A percentile compares a stretch with the other conserved stretches of the same genome.
phyloP scores from a whole-genome alignment of 768 basidiomycete species.

The Pleurotus sapidus region DNA sequence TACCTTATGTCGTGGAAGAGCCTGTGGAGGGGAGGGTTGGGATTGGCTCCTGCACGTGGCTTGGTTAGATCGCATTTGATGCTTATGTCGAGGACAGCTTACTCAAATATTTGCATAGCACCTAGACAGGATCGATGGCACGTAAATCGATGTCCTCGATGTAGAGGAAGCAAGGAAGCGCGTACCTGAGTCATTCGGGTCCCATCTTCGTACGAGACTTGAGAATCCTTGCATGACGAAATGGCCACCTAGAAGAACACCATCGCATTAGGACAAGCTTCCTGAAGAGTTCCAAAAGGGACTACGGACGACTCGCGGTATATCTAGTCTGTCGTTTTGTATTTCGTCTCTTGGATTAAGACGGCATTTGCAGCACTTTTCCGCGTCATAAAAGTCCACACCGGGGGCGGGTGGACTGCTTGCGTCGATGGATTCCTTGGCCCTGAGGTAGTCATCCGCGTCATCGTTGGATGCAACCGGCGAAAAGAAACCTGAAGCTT shows the following conservation, averaged over 20 bases:
- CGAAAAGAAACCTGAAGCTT: not conserved
- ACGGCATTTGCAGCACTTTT: not conserved
- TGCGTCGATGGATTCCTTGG: not conserved
- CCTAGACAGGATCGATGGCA: not conserved
- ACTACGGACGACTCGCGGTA: not conserved
- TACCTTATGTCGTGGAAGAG: not conserved
- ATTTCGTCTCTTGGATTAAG: not conserved
- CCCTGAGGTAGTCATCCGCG: not conserved
- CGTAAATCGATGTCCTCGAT: not conserved
- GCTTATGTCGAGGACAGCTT: not conserved
- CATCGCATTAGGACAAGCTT: not conserved
- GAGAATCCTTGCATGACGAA: slow-evolving; percentile 3
- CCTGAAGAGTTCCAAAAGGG: too few species aligned
- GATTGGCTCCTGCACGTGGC: not conserved
- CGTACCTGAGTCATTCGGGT: not conserved
- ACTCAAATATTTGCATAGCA: not conserved
- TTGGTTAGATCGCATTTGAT: not conserved
- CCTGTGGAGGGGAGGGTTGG: not conserved
- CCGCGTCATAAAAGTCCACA: not conserved
- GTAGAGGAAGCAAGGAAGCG: not conserved
- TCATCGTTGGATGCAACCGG: not conserved
- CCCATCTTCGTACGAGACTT: not conserved
- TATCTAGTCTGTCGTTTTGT: not conserved
- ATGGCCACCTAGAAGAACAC: not conserved
- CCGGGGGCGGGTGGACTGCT: not conserved